These are phyloP conservation scores for Moesziomyces antarcticus DNA, from an alignment of 1,284 basidiomycete genomes.

Conservation along the genomic window DNA sequence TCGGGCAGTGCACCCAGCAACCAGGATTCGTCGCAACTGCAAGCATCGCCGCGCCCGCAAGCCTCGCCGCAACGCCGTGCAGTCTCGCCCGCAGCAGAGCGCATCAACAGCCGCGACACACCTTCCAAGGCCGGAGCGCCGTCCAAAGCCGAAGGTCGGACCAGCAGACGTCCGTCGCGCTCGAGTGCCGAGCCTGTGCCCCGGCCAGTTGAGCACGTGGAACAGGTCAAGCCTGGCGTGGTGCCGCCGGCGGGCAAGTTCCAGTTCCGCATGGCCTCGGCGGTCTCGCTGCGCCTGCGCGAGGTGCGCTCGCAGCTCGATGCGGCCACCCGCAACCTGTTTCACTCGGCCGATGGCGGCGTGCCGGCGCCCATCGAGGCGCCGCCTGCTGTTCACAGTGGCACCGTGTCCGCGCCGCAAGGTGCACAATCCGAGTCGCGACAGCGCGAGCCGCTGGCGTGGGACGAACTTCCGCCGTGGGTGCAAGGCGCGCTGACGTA, in stretches of 20 bases:
- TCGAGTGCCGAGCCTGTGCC: not conserved
- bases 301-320: conserved; percentile 44
- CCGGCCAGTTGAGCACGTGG: not conserved
- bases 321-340: conserved; percentile 20
- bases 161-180: too few species aligned
- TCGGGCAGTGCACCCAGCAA: not conserved
- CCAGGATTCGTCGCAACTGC: not conserved
- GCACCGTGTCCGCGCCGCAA: not conserved
- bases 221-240: not conserved
- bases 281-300: conserved; percentile 65
- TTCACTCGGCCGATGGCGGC: conserved; percentile 1
- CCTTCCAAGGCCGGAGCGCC: too few species aligned
- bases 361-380: conserved; percentile 1
- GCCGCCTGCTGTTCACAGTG: not conserved
- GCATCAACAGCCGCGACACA: too few species aligned
- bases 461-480: conserved; percentile 10
- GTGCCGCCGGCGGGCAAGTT: conserved; percentile 13
- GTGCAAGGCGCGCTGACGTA: conserved; percentile 7
- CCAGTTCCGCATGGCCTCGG: conserved; percentile 34
- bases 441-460: too few species aligned
- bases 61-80: too few species aligned
- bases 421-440: too few species aligned
- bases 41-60: too few species aligned
- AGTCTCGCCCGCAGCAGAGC: too few species aligned
- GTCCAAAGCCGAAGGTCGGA: too few species aligned